Evolutionary conservation across 228 moss, liverwort and hornwort species (phyloP).

Genomic region (Sphagnum magellanicum): DNA sequence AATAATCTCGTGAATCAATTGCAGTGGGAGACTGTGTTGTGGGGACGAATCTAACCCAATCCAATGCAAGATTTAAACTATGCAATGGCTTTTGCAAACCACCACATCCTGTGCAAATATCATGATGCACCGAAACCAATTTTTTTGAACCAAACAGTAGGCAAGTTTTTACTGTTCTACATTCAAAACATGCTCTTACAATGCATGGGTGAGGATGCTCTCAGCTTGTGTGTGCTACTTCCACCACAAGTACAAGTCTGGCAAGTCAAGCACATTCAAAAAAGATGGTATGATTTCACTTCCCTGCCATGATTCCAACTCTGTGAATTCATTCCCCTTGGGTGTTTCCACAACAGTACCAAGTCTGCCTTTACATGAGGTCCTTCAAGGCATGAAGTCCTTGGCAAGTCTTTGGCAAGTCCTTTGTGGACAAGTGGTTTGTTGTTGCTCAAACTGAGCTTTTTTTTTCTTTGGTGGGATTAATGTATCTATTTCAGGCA

Average conservation of each 20-base stretch:
- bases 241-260: slow-evolving; percentile 69
- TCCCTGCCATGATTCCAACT: neutral
- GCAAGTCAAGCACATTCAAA: slow-evolving; percentile 73
- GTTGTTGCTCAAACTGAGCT: neutral
- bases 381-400: neutral
- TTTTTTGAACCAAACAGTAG: too few species aligned
- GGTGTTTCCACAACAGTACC: too few species aligned
- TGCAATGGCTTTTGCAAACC: neutral
- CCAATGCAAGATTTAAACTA: too few species aligned
- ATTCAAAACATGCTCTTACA: neutral
- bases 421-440: neutral
- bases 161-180: too few species aligned
- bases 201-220: neutral
- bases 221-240: slow-evolving; percentile 59
- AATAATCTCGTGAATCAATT: too few species aligned
- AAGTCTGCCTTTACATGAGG: too few species aligned
- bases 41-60: neutral
- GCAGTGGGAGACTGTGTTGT: neutral
- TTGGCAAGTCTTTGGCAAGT: neutral
- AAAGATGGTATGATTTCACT: slow-evolving; percentile 2
- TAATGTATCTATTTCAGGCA: slow-evolving; percentile 26
- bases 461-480: neutral
- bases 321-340: too few species aligned
- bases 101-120: too few species aligned
- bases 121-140: too few species aligned